Evolutionary conservation across 2,329 filamentous ascomycete genomes (phyloP), one percentile per base, ranked within the genome.

Genomic region (Epichloe scottii): DNA sequence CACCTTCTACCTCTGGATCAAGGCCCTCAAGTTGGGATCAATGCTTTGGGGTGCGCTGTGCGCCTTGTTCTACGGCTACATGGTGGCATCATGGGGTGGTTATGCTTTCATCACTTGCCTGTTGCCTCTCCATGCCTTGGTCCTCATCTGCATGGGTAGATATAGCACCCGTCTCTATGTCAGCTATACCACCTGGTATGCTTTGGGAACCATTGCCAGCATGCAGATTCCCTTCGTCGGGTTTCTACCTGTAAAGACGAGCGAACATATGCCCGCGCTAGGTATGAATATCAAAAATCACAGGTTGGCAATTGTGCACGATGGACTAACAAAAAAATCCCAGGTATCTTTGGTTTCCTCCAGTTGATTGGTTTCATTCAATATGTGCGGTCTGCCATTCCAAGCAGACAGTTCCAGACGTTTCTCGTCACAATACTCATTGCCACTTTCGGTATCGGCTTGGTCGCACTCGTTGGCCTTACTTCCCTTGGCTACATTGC

Each of bases 201-300:
- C 90, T 39, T 76, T 98, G 37, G 93, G 94, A 54, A 97, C 93
- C 57, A 71, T 98, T 68, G 93, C 90, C 51, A 95, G 89, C 74
- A 97, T 98, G 91, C 93, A 98, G 71, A 93, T 98, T 73, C 93
- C 93, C 3, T 98, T 98, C 63, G 94, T 98, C 51, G 93, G 93
- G 53, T 98, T 98, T 75, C 71, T 95, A 71, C 91, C 93, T 23
- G 89, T 98, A 64, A 87, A 89, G 67, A 97, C 89, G 66, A 96
- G 89, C 71, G 93, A 98, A 71, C 93, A 98, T 70, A 98, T 98
- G 91, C 87, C 93, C 52, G 89, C 93, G 23, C 75, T 98, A 17
- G 90, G 89, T 90, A 64, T 40, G 63, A 73, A 41, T 66, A 79
- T 5, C 68, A 40, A 30, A 17, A 11, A 5, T 48, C 44, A 15